Evolutionary conservation across 2,329 filamentous ascomycete species (phyloP).

Genomic region (Aspergillus brasiliensis): DNA sequence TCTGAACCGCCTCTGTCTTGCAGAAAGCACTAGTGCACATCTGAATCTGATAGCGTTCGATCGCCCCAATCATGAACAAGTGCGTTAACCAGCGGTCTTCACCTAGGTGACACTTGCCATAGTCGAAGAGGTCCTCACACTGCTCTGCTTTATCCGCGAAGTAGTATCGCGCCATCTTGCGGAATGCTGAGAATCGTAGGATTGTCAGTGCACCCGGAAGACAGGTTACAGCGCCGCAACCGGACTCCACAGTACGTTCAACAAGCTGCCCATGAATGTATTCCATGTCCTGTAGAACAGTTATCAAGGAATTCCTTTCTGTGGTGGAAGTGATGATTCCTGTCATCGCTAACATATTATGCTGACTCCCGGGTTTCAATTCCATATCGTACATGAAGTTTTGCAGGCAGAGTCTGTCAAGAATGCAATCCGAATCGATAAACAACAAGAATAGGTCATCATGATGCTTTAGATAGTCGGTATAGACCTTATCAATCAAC

Average conservation of each 20-base stretch:
- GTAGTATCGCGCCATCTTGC: slow-evolving; percentile 97
- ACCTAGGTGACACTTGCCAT: slow-evolving; percentile 90
- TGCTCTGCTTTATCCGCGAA: slow-evolving; percentile 96
- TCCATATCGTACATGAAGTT: slow-evolving; percentile 99
- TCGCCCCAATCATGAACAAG: slow-evolving; percentile 97
- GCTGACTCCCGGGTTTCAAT: slow-evolving; percentile 85
- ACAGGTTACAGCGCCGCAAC: slow-evolving; percentile 91
- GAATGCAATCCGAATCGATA: slow-evolving; percentile 95
- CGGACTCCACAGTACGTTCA: slow-evolving; percentile 92
- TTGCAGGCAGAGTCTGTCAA: slow-evolving; percentile 87
- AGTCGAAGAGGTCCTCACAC: slow-evolving; percentile 94
- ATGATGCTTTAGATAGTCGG: slow-evolving; percentile 79
- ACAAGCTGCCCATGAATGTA: slow-evolving; percentile 97
- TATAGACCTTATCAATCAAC: slow-evolving; percentile 90
- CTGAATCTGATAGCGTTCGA: slow-evolving; percentile 91
- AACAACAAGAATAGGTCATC: slow-evolving; percentile 95
- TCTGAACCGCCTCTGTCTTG: slow-evolving; percentile 96
- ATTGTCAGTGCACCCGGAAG: slow-evolving; percentile 94
- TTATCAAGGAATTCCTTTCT: slow-evolving; percentile 83
- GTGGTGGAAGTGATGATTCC: slow-evolving; percentile 96
- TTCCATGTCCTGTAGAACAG: slow-evolving; percentile 94
- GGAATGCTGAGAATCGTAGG: slow-evolving; percentile 91
- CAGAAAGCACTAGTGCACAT: slow-evolving; percentile 98
- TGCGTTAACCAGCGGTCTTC: slow-evolving; percentile 98
- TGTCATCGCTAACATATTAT: slow-evolving; percentile 96